Evolutionary conservation across 352 stramenopile species (phyloP), one percentile per base, ranked within the genome.

Genomic region (Pythium aristosporum): DNA sequence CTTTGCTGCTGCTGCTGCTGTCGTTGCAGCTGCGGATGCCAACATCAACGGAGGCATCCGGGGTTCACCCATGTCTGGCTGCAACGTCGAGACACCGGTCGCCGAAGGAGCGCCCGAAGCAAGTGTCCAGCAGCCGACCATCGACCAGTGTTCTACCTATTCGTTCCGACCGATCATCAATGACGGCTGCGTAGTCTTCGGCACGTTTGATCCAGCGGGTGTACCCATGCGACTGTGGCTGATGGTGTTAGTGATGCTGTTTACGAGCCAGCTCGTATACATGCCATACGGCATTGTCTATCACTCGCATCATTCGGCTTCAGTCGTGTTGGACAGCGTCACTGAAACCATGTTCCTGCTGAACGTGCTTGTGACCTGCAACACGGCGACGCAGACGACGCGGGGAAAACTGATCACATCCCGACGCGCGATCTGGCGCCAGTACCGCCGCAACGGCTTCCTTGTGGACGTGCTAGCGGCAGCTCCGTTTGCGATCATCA

Each of bases 321-420:
- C 65, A 13, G 30, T 63, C n/a, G 50, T 25, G 6, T 2, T 73
- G 4, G 58, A 71, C 21, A 44, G 32, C 0, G 10, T 68, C 9
- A 65, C 68, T 5, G 71, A 82, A 47, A 48, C 61, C 10, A 23
- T 76, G 1, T 84, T 87, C 36, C 34, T 76, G 12, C 23, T 74
- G 11, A 69, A 82, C 20, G 71, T 82, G 7, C 18, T 77, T 20
- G 52, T 78, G 11, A 67, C 55, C 1, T 84, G 80, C 61, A 84
- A 84, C 65, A 85, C 76, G 4, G 74, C 65, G 28, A 63, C 74
- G n/a, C 59, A 75, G 16, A 76, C 81, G 18, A 73, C 65, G n/a
- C 69, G 65, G 39, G 73, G 73, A 2, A 56, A 72, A 5, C 53
- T 75, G 2, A 61, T 80, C 20, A 63, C 70, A 13, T 71, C 64